Conservation (phyloP, 805 yeast species). For the Candida ficus region DNA sequence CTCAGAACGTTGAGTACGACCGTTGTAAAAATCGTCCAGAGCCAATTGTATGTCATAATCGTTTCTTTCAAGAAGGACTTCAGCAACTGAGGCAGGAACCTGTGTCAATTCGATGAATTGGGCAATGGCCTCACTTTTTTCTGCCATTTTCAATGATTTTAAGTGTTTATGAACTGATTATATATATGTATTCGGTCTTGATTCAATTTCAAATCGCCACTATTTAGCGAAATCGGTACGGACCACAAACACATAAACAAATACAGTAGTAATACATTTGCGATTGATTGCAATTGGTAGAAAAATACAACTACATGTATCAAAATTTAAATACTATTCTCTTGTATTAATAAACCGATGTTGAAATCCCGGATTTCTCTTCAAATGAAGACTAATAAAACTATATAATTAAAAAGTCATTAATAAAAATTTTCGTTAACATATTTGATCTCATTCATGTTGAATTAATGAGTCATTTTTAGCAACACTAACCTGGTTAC, state of each 20-base stretch:
- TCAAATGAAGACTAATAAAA: conserved; percentile 7
- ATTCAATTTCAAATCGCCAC: conserved; percentile 7
- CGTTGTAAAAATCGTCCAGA: conserved; percentile 28
- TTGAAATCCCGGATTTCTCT: conserved; percentile 14
- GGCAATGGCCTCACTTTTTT: conserved; percentile 6
- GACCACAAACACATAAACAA: conserved; percentile 2
- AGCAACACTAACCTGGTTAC: too few relatives aligned
- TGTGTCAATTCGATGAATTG: conserved; percentile 19
- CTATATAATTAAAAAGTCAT: conserved; percentile 12
- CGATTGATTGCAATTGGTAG: too few relatives aligned
- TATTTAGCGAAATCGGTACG: neutral
- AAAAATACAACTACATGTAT: neutral
- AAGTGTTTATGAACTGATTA: too few relatives aligned
- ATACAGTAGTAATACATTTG: too few relatives aligned
- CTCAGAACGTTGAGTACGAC: conserved; percentile 14
- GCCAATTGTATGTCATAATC: conserved; percentile 28
- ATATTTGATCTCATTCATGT: conserved; percentile 7
- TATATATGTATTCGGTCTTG: too few relatives aligned
- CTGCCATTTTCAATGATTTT: conserved; percentile 6
- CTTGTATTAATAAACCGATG: conserved; percentile 13
- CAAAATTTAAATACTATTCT: neutral
- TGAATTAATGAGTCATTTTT: conserved; percentile 8
- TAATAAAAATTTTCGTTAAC: conserved; percentile 7
- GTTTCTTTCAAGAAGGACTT: conserved; percentile 20
- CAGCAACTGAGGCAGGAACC: conserved; percentile 19